A percentile compares a stretch with the other conserved stretches of the same genome.
These are phyloP conservation scores for Tylopilus plumbeoviolaceoides DNA, from an alignment of 768 basidiomycete genomes.

Conservation along the genomic window DNA sequence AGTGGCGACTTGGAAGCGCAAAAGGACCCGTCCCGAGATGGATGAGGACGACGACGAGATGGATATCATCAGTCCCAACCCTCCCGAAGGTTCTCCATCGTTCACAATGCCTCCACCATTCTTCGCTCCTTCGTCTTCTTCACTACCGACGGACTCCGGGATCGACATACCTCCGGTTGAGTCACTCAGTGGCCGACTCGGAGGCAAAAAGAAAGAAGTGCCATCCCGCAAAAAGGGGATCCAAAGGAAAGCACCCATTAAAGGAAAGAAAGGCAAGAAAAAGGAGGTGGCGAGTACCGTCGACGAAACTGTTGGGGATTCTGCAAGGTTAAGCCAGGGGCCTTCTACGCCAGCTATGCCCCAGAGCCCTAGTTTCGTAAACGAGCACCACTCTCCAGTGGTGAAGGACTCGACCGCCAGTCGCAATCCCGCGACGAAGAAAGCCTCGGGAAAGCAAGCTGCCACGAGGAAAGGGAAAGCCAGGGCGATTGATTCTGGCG, in stretches of 20 bases:
- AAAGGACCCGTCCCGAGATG: conserved; percentile 12
- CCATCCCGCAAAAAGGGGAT: conserved; percentile 20
- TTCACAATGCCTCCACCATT: conserved; percentile 39
- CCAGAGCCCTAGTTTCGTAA: not conserved
- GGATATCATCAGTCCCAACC: conserved; percentile 4
- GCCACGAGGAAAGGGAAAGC: conserved; percentile 28
- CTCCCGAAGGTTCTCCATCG: not conserved
- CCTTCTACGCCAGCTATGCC: not conserved
- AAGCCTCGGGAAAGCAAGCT: conserved; percentile 12
- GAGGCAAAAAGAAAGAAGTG: conserved; percentile 11
- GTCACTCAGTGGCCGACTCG: not conserved
- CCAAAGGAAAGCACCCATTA: conserved; percentile 16
- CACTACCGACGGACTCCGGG: conserved; percentile 24
- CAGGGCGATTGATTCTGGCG: conserved; percentile 20
- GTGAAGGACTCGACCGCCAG: not conserved
- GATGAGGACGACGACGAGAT: conserved; percentile 13
- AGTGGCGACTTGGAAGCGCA: conserved; percentile 24
- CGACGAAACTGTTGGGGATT: conserved; percentile 8
- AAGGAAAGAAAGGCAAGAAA: conserved; percentile 29
- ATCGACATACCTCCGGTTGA: conserved; percentile 22
- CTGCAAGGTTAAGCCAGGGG: conserved; percentile 1
- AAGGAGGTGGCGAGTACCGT: conserved; percentile 11
- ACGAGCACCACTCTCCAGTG: not conserved
- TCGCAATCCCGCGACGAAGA: conserved; percentile 13
- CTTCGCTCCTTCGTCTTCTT: conserved; percentile 45